phyloP scores from a whole-genome alignment of 164 flowering plant genomes.

The Buxus sempervirens region DNA sequence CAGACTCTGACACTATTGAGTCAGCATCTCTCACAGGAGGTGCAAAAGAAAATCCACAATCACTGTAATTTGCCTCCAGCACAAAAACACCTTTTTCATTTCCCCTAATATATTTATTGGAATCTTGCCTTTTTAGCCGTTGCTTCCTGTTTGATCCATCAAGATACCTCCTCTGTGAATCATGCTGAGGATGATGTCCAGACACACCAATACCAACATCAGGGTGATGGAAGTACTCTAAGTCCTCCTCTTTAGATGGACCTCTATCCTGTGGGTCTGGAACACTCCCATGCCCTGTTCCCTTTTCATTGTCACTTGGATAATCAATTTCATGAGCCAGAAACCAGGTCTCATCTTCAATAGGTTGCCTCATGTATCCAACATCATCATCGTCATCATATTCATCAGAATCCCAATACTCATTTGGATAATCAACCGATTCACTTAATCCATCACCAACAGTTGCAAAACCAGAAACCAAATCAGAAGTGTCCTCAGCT shows the following conservation, averaged over 20 bases:
- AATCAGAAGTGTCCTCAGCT: conserved; percentile 69
- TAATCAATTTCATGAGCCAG: too few species aligned
- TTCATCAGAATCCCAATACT: too few species aligned
- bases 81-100: conserved; percentile 28
- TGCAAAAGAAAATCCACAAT: conserved; percentile 58
- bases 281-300: too few species aligned
- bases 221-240: conserved; percentile 53
- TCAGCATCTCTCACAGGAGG: conserved; percentile 47
- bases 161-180: conserved; percentile 27
- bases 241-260: conserved; percentile 68
- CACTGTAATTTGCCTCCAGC: conserved; percentile 30
- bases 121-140: conserved; percentile 25
- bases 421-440: conserved; percentile 70
- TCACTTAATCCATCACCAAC: conserved; percentile 79
- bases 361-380: too few species aligned
- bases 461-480: conserved; percentile 76
- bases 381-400: too few species aligned
- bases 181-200: conserved; percentile 14
- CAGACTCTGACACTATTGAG: conserved; percentile 36
- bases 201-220: conserved; percentile 38
- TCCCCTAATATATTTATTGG: conserved; percentile 26
- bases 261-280: too few species aligned
- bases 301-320: too few species aligned
- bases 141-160: conserved; percentile 32
- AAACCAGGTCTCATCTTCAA: conserved; percentile 68